These are phyloP conservation scores for Monilinia aucupariae DNA, from an alignment of 2,329 filamentous ascomycete genomes.

Conservation along the genomic window DNA sequence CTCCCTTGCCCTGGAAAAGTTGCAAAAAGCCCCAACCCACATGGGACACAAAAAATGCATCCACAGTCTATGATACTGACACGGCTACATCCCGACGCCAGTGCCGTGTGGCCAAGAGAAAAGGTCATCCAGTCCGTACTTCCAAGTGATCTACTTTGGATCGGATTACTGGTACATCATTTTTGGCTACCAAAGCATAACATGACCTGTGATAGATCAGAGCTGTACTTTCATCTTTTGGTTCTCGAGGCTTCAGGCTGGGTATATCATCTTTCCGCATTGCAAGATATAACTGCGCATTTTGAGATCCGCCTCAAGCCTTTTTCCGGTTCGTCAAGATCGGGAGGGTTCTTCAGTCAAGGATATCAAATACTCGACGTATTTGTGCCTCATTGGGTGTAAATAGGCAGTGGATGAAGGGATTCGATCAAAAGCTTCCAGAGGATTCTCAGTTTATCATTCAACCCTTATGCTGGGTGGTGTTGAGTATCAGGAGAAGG, in stretches of 20 bases:
- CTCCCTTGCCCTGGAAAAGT: background rate
- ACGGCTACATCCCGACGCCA: background rate
- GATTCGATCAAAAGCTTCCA: background rate
- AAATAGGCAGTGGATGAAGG: background rate
- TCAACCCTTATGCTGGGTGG: background rate
- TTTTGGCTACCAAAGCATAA: background rate
- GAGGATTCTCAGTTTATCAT: background rate
- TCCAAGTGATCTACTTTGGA: background rate
- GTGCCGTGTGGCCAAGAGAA: background rate
- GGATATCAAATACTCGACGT: background rate
- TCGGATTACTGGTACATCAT: background rate
- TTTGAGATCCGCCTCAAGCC: background rate
- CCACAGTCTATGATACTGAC: background rate
- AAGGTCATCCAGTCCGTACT: background rate
- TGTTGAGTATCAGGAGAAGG: too few species aligned
- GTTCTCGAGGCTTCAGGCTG: background rate
- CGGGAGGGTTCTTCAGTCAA: background rate
- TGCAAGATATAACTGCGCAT: background rate
- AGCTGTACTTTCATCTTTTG: background rate
- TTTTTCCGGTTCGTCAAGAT: background rate
- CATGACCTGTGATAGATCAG: background rate
- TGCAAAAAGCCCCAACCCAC: background rate
- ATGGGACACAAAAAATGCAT: background rate
- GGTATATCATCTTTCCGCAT: background rate
- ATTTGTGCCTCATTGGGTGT: background rate